Conservation (phyloP, 768 basidiomycete species). For the Podaxis mareebaensis region DNA sequence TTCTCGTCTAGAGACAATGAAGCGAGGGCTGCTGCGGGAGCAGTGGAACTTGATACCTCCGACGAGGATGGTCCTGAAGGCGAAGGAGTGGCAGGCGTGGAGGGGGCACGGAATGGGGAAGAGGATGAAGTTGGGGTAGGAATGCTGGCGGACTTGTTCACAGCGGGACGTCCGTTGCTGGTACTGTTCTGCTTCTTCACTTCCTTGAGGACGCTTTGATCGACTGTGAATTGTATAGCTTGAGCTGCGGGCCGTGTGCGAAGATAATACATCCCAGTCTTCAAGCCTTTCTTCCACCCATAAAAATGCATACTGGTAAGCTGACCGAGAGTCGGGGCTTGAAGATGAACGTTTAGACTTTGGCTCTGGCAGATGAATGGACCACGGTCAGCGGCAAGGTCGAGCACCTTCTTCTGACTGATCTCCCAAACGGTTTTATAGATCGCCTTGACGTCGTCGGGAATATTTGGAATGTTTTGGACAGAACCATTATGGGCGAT, state of each 20-base stretch:
- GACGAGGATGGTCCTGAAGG: conserved; percentile 17
- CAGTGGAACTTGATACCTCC: conserved; percentile 21
- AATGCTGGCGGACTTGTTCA: conserved; percentile 28
- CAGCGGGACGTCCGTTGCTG: conserved; percentile 25
- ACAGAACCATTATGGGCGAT: conserved; percentile 93
- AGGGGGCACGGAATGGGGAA: conserved; percentile 23
- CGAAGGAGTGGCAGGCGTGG: conserved; percentile 17
- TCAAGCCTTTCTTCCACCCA: conserved; percentile 99
- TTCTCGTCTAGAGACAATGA: conserved; percentile 48
- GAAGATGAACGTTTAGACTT: conserved; percentile 90
- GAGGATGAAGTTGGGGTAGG: conserved; percentile 30
- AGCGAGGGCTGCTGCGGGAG: conserved; percentile 32
- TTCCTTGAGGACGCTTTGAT: conserved; percentile 73
- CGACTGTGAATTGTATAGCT: conserved; percentile 97
- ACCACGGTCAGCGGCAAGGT: conserved; percentile 97
- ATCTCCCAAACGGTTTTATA: conserved; percentile 99
- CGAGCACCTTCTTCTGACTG: conserved; percentile 96
- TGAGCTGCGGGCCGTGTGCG: conserved; percentile 92
- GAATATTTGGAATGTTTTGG: conserved; percentile 86
- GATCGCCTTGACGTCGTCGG: conserved; percentile 91
- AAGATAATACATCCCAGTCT: conserved; percentile 99
- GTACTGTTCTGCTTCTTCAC: conserved; percentile 49
- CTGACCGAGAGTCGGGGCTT: conserved; percentile 87
- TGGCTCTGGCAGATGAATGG: conserved; percentile 98
- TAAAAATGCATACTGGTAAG: conserved; percentile 98